Base-by-base conservation (phyloP, 352 stramenopile species). In the Pythium sukuiense region DNA sequence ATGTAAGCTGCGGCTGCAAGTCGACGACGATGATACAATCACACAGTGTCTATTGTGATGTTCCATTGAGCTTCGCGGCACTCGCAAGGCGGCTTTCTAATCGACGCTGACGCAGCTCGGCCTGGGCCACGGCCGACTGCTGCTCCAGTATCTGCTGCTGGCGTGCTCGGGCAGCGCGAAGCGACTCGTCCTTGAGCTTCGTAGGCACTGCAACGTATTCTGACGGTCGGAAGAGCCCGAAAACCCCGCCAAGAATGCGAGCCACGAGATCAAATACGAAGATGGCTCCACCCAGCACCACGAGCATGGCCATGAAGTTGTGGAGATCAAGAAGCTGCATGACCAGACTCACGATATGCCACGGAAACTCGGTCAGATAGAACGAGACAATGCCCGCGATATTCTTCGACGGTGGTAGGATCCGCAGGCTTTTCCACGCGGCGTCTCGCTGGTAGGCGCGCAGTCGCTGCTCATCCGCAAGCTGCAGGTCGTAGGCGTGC, bases 341-440 rank as follows among this genome's bases (percentile, higher is more conserved):
- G 6, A 65, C 54, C 3, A 77, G 46, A 16, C 26, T 30, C n/a
- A 63, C 33, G 30, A 80, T 3, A 4, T 60, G 52, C 41, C 66
- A 56, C 27, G 75, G 75, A 35, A 80, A 70, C 58, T 80, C 72
- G 5, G 29, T 68, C n/a, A 73, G 13, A 55, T 81, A 81, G 26
- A 79, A 79, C 52, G 30, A 49, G 0, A 79, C n/a, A 0, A 63
- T 39, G 8, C 61, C 54, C 1, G 24, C 46, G 1, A 67, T 14
- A 8, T 59, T 59, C 0, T 32, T 26, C 26, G 60, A 65, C 26
- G 35, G 26, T n/a, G 68, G 61, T 27, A 55, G 14, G 14, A 67
- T 24, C 2, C 68, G 68, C 1, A 70, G 30, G 1, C 61, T 48
- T 30, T 63, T 49, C 62, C 57, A 70, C 33, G 57, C 58, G 2